Conservation (phyloP, 441 rosid species). For the Lepidium campestre region DNA sequence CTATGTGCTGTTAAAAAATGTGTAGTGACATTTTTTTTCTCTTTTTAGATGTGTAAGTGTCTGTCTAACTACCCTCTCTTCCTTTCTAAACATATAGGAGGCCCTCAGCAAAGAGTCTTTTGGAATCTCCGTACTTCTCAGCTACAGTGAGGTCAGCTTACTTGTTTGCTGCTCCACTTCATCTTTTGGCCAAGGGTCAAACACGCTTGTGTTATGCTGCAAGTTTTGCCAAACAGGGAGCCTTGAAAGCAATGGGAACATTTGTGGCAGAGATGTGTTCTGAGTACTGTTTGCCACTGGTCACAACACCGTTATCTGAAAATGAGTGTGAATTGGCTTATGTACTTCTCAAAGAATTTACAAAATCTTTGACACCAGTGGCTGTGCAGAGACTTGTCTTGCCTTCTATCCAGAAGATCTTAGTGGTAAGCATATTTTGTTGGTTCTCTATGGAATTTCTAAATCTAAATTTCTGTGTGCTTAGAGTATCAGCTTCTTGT, state of each 20-base stretch:
- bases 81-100: slow-evolving; percentile 51
- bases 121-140: slow-evolving; percentile 89
- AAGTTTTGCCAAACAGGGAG: slow-evolving; percentile 84
- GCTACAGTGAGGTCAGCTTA: slow-evolving; percentile 72
- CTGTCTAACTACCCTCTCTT: slow-evolving; percentile 22
- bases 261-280: slow-evolving; percentile 87
- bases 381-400: slow-evolving; percentile 66
- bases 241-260: slow-evolving; percentile 76
- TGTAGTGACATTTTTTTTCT: not conserved
- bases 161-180: slow-evolving; percentile 82
- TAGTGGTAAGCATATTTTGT: slow-evolving; percentile 53
- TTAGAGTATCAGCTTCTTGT: slow-evolving; percentile 8
- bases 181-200: slow-evolving; percentile 63
- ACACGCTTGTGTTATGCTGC: slow-evolving; percentile 77
- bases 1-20: slow-evolving; percentile 15
- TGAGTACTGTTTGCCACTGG: slow-evolving; percentile 69
- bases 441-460: slow-evolving; percentile 6
- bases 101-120: slow-evolving; percentile 71
- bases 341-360: slow-evolving; percentile 67
- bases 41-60: not conserved
- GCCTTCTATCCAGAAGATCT: slow-evolving; percentile 83
- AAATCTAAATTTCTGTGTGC: not conserved
- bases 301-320: slow-evolving; percentile 50
- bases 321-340: slow-evolving; percentile 83
- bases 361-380: slow-evolving; percentile 61